These are phyloP conservation scores for Gnomoniopsis smithogilvyi DNA, from an alignment of 2,329 filamentous ascomycete genomes.

Conservation along the genomic window DNA sequence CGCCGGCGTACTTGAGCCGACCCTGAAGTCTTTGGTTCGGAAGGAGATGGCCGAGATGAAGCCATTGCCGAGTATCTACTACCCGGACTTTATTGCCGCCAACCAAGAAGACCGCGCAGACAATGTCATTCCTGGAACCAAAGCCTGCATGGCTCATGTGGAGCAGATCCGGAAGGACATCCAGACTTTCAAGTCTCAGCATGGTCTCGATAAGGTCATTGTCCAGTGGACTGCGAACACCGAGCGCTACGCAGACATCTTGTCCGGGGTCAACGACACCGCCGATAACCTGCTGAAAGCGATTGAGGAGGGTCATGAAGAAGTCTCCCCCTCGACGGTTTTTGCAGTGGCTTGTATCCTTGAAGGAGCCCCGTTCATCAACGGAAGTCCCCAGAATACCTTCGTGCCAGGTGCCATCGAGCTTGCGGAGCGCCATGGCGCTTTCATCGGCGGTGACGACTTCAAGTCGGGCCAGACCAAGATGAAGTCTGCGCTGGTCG, in stretches of 20 bases:
- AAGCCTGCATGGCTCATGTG: slow-evolving; percentile 83
- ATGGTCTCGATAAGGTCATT: slow-evolving; percentile 90
- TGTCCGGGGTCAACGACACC: slow-evolving; percentile 91
- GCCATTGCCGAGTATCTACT: slow-evolving; percentile 94
- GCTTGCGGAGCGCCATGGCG: slow-evolving; percentile 79
- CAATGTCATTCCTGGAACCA: slow-evolving; percentile 79
- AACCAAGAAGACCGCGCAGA: slow-evolving; percentile 97
- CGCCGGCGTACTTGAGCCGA: slow-evolving; percentile 91
- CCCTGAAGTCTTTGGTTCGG: slow-evolving; percentile 81
- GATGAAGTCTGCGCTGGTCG: slow-evolving; percentile 99
- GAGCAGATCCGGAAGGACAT: slow-evolving; percentile 93
- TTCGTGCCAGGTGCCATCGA: slow-evolving; percentile 92
- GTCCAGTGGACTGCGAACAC: slow-evolving; percentile 99
- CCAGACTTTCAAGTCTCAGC: slow-evolving; percentile 82
- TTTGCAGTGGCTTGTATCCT: slow-evolving; percentile 95
- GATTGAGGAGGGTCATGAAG: slow-evolving; percentile 81
- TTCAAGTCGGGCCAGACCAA: slow-evolving; percentile 99
- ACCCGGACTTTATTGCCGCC: slow-evolving; percentile 97
- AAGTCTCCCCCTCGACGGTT: slow-evolving; percentile 92
- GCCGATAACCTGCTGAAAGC: slow-evolving; percentile 88
- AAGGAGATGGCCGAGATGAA: slow-evolving; percentile 91
- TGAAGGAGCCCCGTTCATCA: slow-evolving; percentile 92
- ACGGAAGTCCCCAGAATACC: slow-evolving; percentile 98
- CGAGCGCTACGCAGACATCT: slow-evolving; percentile 87
- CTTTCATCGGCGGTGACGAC: slow-evolving; percentile 96